Percentiles rank a stretch among this genome's conserved stretches.
Conservation (phyloP, 208 protist genomes). For the Wallacemonas sp. region DNA sequence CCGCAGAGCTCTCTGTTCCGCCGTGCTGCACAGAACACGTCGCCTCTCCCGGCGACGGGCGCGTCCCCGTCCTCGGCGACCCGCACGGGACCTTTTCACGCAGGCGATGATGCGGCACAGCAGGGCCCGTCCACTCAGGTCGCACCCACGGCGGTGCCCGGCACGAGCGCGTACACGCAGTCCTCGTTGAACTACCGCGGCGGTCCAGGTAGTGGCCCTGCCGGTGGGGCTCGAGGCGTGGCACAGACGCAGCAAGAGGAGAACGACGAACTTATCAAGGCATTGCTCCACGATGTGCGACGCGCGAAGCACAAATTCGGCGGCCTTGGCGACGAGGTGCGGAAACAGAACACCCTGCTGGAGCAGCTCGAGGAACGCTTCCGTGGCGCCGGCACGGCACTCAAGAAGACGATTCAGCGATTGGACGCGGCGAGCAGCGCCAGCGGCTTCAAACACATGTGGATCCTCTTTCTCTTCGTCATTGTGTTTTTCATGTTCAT, state of each 20-base stretch:
- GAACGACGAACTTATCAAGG: constrained; percentile 74
- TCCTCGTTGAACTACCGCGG: constrained; percentile 2
- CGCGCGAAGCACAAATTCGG: constrained; percentile 37
- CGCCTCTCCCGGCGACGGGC: constrained; percentile 10
- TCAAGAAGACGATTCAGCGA: constrained; percentile 53
- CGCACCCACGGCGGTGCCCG: no score
- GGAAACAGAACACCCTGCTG: constrained; percentile 68
- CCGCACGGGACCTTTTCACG: no score
- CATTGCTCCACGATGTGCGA: constrained; percentile 63
- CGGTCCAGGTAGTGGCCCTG: neutral
- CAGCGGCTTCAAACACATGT: constrained; percentile 66
- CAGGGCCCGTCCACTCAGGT: constrained; percentile 9
- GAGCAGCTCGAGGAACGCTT: constrained; percentile 43
- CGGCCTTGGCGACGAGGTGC: constrained; percentile 63
- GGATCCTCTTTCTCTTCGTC: constrained; percentile 79
- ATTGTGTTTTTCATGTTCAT: constrained; percentile 75
- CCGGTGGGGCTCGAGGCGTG: neutral
- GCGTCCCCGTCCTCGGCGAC: no score
- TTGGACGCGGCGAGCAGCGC: constrained; percentile 29
- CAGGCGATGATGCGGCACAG: neutral
- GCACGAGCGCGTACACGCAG: neutral
- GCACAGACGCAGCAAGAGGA: constrained; percentile 39
- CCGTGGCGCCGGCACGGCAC: constrained; percentile 24
- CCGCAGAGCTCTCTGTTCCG: constrained; percentile 71
- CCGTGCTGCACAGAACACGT: constrained; percentile 16